Conservation (phyloP, 306 rosid genomes). For the Corylus avellana region DNA sequence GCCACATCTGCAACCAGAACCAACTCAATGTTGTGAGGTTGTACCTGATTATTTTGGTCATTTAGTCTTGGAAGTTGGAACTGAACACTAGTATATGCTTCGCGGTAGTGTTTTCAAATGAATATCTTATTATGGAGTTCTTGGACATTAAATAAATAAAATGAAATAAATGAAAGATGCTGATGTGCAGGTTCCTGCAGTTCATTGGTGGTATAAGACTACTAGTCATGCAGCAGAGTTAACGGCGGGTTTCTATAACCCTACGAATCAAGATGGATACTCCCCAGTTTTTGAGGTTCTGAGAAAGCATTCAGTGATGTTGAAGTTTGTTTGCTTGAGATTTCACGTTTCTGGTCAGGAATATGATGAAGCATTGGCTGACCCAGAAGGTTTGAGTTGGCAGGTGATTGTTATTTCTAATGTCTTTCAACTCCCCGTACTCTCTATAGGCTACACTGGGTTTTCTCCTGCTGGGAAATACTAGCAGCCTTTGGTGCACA, state of each 20-base stretch:
- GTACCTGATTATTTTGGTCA: neutral
- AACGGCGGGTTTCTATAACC: slow-evolving; percentile 94
- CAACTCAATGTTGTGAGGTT: neutral
- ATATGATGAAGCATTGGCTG: slow-evolving; percentile 70
- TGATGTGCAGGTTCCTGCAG: slow-evolving; percentile 76
- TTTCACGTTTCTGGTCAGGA: slow-evolving; percentile 63
- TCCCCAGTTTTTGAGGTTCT: slow-evolving; percentile 83
- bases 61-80: neutral
- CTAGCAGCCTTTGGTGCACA: slow-evolving; percentile 12
- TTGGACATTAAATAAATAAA: slow-evolving; percentile 9
- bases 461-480: slow-evolving; percentile 10
- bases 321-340: slow-evolving; percentile 83
- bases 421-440: slow-evolving; percentile 9
- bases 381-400: slow-evolving; percentile 91
- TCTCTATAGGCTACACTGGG: neutral
- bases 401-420: slow-evolving; percentile 57
- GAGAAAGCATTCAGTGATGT: slow-evolving; percentile 63
- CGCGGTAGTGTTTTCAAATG: neutral
- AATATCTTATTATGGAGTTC: slow-evolving; percentile 12
- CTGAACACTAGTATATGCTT: neutral
- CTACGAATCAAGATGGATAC: slow-evolving; percentile 92
- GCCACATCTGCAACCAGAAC: neutral
- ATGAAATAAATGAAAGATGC: slow-evolving; percentile 23
- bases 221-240: slow-evolving; percentile 94
- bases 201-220: slow-evolving; percentile 95